A percentile compares a stretch with the other conserved stretches of the same genome.
phyloP scores from a whole-genome alignment of 208 protist genomes.

The Spongospora subterranea region DNA sequence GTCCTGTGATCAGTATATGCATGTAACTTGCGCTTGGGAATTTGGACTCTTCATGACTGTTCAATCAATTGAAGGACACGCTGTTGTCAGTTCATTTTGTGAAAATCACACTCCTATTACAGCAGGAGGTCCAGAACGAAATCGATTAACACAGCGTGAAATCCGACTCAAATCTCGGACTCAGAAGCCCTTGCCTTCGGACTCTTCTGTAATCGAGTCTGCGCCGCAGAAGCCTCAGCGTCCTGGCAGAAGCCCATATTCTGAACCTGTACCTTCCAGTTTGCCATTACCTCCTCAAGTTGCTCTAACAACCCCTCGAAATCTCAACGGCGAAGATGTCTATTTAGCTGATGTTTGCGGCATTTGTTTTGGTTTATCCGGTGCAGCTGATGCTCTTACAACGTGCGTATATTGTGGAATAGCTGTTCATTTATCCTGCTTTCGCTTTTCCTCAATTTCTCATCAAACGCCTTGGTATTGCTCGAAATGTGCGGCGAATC shows the following conservation, averaged over 20 bases:
- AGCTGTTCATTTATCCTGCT: background rate
- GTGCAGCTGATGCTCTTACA: background rate
- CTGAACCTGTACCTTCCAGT: too few species aligned
- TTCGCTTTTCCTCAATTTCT: background rate
- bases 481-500: background rate
- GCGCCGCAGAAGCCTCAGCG: too few species aligned
- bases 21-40: conserved; percentile 46
- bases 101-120: background rate
- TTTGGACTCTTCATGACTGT: conserved; percentile 1
- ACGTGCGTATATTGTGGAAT: background rate
- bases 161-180: conserved; percentile 20
- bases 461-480: too few species aligned
- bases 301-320: background rate
- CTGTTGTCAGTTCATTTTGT: background rate
- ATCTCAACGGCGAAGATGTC: conserved; percentile 12
- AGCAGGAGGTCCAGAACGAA: background rate
- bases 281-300: background rate
- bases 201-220: too few species aligned
- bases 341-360: conserved; percentile 34
- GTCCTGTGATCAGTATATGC: background rate
- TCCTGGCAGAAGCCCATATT: too few species aligned
- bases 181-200: background rate
- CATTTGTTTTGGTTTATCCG: background rate
- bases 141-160: background rate
- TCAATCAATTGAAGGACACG: background rate